Percentiles rank a stretch among this genome's conserved stretches.
Evolutionary conservation across 108 stramenopile genomes (phyloP).

Genomic region (Cylindrotheca closterium): DNA sequence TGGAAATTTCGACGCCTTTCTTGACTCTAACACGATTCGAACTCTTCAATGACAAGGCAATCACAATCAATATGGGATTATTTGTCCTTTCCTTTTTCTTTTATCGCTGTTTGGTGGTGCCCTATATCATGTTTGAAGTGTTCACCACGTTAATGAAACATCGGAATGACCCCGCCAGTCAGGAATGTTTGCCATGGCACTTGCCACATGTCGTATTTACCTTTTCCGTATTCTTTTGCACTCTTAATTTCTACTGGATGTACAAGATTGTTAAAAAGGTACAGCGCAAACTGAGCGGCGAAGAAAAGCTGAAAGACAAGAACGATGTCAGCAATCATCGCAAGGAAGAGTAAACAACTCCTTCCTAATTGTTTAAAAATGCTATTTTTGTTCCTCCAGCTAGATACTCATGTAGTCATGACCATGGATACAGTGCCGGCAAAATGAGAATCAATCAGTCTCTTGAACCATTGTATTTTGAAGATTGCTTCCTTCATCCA

Average conservation of each 20-base stretch:
- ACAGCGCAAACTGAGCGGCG: slow-evolving; percentile 44
- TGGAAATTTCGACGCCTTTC: slow-evolving; percentile 54
- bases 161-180: slow-evolving; percentile 13
- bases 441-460: too few relatives aligned
- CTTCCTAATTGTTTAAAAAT: neutral
- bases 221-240: slow-evolving; percentile 55
- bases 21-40: slow-evolving; percentile 36
- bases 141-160: slow-evolving; percentile 15
- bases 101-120: slow-evolving; percentile 45
- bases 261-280: slow-evolving; percentile 57
- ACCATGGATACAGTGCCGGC: too few relatives aligned
- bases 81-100: slow-evolving; percentile 51
- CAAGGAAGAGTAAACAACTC: neutral
- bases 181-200: slow-evolving; percentile 45
- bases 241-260: slow-evolving; percentile 58
- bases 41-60: slow-evolving; percentile 9
- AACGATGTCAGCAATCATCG: slow-evolving; percentile 35
- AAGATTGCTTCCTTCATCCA: too few relatives aligned
- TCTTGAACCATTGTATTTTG: too few relatives aligned
- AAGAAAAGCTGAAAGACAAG: slow-evolving; percentile 42
- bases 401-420: neutral
- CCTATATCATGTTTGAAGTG: slow-evolving; percentile 43
- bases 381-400: neutral
- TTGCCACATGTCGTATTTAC: slow-evolving; percentile 38
- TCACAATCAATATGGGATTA: slow-evolving; percentile 27